Evolutionary conservation across 2,329 filamentous ascomycete species (phyloP).

Genomic region (Thermoascus crustaceus): DNA sequence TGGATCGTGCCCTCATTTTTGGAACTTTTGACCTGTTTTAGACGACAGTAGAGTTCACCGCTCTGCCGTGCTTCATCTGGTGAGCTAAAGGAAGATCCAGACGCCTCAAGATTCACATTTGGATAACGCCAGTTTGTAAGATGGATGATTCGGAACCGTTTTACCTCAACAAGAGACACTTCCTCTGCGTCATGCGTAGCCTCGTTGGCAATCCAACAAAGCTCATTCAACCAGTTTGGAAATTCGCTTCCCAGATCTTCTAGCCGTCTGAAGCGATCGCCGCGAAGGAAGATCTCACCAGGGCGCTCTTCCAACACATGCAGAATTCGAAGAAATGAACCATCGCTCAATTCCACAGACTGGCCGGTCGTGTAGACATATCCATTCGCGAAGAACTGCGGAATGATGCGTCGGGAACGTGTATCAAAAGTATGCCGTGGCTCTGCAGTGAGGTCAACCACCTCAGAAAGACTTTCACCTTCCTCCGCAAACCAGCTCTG

Average conservation of each 20-base stretch:
- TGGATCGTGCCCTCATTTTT: slow-evolving; percentile 19
- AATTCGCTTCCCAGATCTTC: slow-evolving; percentile 28
- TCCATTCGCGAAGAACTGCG: slow-evolving; percentile 12
- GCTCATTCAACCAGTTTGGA: slow-evolving; percentile 35
- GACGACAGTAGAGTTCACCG: slow-evolving; percentile 28
- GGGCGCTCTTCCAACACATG: slow-evolving; percentile 23
- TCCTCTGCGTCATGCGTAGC: slow-evolving; percentile 25
- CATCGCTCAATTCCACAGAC: slow-evolving; percentile 31
- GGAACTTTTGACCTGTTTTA: slow-evolving; percentile 19
- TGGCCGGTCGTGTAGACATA: slow-evolving; percentile 20
- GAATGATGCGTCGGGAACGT: slow-evolving; percentile 5
- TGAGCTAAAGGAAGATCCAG: slow-evolving; percentile 8
- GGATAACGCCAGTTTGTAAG: slow-evolving; percentile 51
- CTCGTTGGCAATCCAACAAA: slow-evolving; percentile 37
- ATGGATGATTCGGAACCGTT: slow-evolving; percentile 36
- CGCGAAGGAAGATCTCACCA: slow-evolving; percentile 26
- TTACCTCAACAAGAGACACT: slow-evolving; percentile 32
- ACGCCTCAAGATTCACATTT: slow-evolving; percentile 14
- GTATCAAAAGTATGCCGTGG: not conserved
- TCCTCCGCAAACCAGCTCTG: no score
- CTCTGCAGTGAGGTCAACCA: no score
- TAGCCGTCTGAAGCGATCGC: slow-evolving; percentile 28
- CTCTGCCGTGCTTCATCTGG: slow-evolving; percentile 15
- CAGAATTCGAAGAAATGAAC: slow-evolving; percentile 34
- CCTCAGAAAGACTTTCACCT: no score